Evolutionary conservation across 1,284 basidiomycete genomes (phyloP), one percentile per base, ranked within the genome.

Genomic region (Heimioporus punctisporus): DNA sequence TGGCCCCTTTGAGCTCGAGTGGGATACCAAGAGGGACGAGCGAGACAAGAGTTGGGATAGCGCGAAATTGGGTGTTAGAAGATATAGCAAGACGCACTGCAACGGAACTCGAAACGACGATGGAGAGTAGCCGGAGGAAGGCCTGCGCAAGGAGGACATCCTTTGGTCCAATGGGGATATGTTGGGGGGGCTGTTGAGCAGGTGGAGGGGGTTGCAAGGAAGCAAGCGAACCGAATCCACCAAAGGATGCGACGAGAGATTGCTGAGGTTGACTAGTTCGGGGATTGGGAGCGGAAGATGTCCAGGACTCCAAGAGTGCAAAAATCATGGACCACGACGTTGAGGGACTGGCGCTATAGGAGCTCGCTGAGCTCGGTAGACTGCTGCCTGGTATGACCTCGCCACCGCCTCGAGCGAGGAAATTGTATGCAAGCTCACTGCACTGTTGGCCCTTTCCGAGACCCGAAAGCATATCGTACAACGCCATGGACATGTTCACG

Each of bases 391-490:
- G 77, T 50, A 89, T 71, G 11, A 88, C 80, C 55, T 90, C 88
- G 0, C 80, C 80, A 11, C 80, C 79, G 10, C 83, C 86, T 30
- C 86, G 76, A 14, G 84, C 89, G 67, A 95, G 81, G 69, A 95
- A 94, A 66, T 94, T 93, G 74, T 93, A 93, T 0, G 91, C 86
- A 23, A 92, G 77, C 61, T 93, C 90, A 59, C 92, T 93, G 63
- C 92, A 93, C 54, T 87, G 84, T 44, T 90, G 86, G 1, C 95
- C 95, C 46, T 88, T 87, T 0, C 93, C 84, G 24, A 97, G 79
- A n/a, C 94, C 93, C 6, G 83, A 76, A 23, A 97, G 75, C 92
- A 97, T 94, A 59, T 95, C 90, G 71, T 93, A 96, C 55, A 95
- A 76, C 0, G 93, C 90, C 60, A 84, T 85, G 23, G 87, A 79